A percentile compares a stretch with the other conserved stretches of the same genome.
phyloP scores from a whole-genome alignment of 371 early-diverging fungal species.

The Rhizopus stolonifer region DNA sequence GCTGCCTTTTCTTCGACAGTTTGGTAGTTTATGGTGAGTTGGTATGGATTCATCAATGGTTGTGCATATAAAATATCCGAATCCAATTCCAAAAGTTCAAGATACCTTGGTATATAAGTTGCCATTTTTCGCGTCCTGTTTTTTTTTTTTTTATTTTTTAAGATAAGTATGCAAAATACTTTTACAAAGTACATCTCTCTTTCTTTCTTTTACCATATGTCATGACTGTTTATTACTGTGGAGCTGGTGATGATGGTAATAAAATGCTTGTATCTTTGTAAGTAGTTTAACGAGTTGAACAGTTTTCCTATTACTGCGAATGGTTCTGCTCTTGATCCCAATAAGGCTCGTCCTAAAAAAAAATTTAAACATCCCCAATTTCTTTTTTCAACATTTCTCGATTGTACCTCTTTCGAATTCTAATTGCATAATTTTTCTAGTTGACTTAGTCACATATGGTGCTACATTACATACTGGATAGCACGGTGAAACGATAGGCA shows the following conservation, averaged over 20 bases:
- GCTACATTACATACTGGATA: conserved; percentile 33
- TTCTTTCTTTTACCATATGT: conserved; percentile 32
- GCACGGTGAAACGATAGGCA: conserved; percentile 48
- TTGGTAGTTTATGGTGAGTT: conserved; percentile 5
- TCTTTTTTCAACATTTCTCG: background rate
- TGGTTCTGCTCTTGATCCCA: background rate
- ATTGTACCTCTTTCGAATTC: conserved; percentile 40
- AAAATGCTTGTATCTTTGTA: conserved; percentile 26
- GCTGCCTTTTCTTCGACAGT: conserved; percentile 22
- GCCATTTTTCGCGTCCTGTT: conserved; percentile 43
- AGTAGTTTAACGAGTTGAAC: conserved; percentile 29
- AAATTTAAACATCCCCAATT: background rate
- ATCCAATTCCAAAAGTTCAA: conserved; percentile 23
- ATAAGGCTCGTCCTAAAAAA: background rate
- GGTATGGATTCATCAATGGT: conserved; percentile 19
- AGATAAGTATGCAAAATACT: background rate
- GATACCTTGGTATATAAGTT: conserved; percentile 25
- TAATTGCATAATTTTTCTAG: conserved; percentile 21
- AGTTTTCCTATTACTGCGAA: conserved; percentile 11
- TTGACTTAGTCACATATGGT: conserved; percentile 33
- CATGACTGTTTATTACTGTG: conserved; percentile 27
- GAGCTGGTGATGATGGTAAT: conserved; percentile 26
- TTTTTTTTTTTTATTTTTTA: no score
- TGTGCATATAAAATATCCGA: conserved; percentile 20
- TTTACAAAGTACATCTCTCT: background rate